Base-by-base conservation (phyloP, 2,329 filamentous ascomycete species). In the Magnaporthales sp. region DNA sequence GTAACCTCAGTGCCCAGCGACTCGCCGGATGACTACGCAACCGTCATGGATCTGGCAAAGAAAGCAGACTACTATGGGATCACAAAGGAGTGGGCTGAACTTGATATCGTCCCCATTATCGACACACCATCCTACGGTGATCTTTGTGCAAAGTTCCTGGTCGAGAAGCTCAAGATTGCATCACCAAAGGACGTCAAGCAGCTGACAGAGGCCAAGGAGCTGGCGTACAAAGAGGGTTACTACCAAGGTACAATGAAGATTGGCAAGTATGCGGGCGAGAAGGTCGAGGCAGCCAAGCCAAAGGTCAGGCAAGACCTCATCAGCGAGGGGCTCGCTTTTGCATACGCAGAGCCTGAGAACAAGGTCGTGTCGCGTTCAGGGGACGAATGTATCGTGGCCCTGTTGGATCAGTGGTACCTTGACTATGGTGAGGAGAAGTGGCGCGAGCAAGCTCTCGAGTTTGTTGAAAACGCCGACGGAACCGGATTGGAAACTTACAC, bases 51-150 rank as follows among this genome's bases (percentile, higher is more conserved):
- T 70, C 85, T 99, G 68, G 87, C 88, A 54, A 98, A 98, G 84
- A 99, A 99, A 83, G 86, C 94, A 0, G 94, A 96, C 8, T 98
- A 92, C 82, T 97, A 99, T 78, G 90, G 91, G 65, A 98, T 99
- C 76, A 86, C 97, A 81, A 95, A 96, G 80, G 93, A 97, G 76
- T 99, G 95, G 95, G 93, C 91, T 3, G 91, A 96, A 75, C 82
- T 94, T 66, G 92, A 97, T 70, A 94, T 97, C 67, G 76, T 92
- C 68, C 92, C 95, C 65, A 90, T 99, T 72, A 96, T 97, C 70
- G 84, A 92, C 67, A 98, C 95, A 0, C 93, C 94, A 0, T 88
- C 87, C 2, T 97, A 94, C 73, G 93, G 92, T 66, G 89, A 97
- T 72, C 83, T 96, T 68, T 91, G 91, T 63, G 95, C 95, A 0